Conservation (phyloP, 352 stramenopile species). For the Globisporangium splendens region DNA sequence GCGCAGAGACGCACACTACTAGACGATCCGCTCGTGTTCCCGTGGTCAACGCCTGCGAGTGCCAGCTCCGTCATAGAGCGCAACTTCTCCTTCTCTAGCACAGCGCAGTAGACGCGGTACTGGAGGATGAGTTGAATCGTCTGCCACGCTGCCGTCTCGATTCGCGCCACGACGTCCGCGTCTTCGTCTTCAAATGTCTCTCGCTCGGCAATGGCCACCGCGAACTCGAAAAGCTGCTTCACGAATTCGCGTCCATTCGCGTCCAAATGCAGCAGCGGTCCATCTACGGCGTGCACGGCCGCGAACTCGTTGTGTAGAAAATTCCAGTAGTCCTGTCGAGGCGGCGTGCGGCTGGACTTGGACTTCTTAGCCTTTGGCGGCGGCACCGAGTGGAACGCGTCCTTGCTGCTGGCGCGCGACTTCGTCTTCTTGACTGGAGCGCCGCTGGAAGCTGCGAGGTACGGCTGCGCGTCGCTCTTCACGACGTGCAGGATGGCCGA, state of each 20-base stretch:
- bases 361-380: constrained; percentile 18
- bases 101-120: constrained; percentile 65
- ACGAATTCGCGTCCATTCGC: constrained; percentile 65
- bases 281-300: constrained; percentile 40
- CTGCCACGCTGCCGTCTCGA: constrained; percentile 75
- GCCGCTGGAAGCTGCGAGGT: constrained; percentile 17
- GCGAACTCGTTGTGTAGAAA: constrained; percentile 64
- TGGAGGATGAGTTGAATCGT: constrained; percentile 50
- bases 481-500: constrained; percentile 45
- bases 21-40: constrained; percentile 4
- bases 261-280: constrained; percentile 67
- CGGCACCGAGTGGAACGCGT: neutral
- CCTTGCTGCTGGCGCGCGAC: neutral
- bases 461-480: constrained; percentile 41
- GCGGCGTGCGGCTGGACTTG: constrained; percentile 19
- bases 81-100: constrained; percentile 48
- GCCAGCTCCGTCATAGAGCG: constrained; percentile 56
- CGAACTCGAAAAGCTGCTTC: constrained; percentile 53
- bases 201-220: constrained; percentile 41
- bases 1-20: constrained; percentile 19
- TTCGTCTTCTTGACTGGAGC: neutral
- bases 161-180: constrained; percentile 15
- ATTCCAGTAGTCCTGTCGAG: constrained; percentile 48
- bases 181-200: constrained; percentile 25
- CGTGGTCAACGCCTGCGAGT: constrained; percentile 42